These are phyloP conservation scores for Aplosporella prunicola DNA, from an alignment of 2,329 filamentous ascomycete genomes.

Conservation along the genomic window DNA sequence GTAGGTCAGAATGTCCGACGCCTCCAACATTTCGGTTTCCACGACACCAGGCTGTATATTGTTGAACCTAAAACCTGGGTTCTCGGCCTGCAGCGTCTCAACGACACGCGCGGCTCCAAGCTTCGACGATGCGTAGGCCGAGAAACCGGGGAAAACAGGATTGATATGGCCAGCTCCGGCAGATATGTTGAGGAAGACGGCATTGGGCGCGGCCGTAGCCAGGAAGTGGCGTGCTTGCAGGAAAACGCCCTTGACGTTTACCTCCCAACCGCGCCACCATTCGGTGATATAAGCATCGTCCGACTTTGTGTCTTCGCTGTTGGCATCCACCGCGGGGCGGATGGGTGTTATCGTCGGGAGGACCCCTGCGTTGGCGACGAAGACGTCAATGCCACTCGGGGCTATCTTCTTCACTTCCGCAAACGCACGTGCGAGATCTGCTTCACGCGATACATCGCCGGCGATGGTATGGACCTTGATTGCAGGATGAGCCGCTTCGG, in stretches of 20 bases:
- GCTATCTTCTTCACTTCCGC: no score
- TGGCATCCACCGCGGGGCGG: not conserved
- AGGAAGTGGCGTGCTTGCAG: conserved; percentile 19
- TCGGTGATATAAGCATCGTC: no score
- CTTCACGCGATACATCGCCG: conserved; percentile 16
- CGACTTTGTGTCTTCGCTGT: no score
- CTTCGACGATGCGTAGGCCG: conserved; percentile 29
- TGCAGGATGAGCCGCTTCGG: conserved; percentile 4
- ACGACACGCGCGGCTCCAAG: conserved; percentile 27
- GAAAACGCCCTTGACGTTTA: conserved; percentile 16
- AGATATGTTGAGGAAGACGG: conserved; percentile 17
- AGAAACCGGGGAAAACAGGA: conserved; percentile 6
- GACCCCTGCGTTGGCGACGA: conserved; percentile 18
- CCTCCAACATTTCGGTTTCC: conserved; percentile 27
- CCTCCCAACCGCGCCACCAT: conserved; percentile 13
- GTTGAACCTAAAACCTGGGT: conserved; percentile 30
- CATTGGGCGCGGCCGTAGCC: conserved; percentile 13
- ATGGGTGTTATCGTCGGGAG: conserved; percentile 9
- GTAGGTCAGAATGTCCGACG: not conserved
- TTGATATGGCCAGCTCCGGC: conserved; percentile 14
- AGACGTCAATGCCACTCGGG: conserved; percentile 14
- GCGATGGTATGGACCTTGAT: conserved; percentile 13
- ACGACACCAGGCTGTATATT: conserved; percentile 36
- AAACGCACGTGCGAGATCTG: conserved; percentile 17
- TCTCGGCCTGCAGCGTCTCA: conserved; percentile 27